Conservation (phyloP, 768 basidiomycete genomes). For the Boletus tomentosulus region DNA sequence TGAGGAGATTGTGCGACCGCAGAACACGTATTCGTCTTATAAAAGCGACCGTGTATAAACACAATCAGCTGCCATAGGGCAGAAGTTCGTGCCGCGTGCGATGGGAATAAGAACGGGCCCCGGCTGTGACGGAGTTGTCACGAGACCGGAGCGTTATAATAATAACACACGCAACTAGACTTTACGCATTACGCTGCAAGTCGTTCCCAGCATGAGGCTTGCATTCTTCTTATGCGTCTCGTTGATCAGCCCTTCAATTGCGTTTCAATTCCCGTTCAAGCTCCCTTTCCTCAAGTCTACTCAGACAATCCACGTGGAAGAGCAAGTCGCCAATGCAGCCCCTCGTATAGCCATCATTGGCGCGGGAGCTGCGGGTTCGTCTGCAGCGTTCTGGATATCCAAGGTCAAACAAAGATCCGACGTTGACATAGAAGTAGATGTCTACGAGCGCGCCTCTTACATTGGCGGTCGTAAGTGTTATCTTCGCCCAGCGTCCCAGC, state of each 20-base stretch:
- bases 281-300: constrained; percentile 50
- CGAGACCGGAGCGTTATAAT: too few species aligned
- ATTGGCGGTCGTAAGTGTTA: constrained; percentile 78
- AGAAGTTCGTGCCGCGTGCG: too few species aligned
- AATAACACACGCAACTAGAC: neutral
- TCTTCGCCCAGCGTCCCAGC: neutral
- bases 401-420: constrained; percentile 71
- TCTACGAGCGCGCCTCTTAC: constrained; percentile 74
- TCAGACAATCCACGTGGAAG: constrained; percentile 16
- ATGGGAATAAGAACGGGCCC: neutral
- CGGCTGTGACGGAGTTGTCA: too few species aligned
- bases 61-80: too few species aligned
- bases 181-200: neutral
- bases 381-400: constrained; percentile 80
- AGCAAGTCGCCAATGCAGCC: constrained; percentile 20
- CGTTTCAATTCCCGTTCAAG: constrained; percentile 50
- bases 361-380: constrained; percentile 83
- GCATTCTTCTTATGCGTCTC: constrained; percentile 16
- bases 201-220: constrained; percentile 6
- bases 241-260: constrained; percentile 23
- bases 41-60: too few species aligned
- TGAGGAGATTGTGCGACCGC: neutral
- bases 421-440: constrained; percentile 71
- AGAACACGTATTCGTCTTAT: too few species aligned
- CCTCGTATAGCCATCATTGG: constrained; percentile 83